phyloP scores from a whole-genome alignment of 352 stramenopile genomes.

The Phytophthora syringae region DNA sequence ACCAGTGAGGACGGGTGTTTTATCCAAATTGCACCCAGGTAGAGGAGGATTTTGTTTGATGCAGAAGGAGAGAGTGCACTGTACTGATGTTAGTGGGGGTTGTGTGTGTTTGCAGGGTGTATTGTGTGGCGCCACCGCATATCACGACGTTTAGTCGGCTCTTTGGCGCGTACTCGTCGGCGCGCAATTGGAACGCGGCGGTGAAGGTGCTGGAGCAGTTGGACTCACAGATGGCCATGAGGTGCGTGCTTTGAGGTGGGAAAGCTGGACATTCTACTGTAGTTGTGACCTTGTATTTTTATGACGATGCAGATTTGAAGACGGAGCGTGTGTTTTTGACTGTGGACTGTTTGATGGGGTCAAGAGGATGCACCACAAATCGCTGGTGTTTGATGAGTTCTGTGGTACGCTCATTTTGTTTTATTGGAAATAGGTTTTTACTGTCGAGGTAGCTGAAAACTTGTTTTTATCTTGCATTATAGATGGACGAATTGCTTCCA shows the following conservation, averaged over 20 bases:
- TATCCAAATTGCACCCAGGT: slow-evolving; percentile 81
- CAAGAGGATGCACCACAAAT: slow-evolving; percentile 82
- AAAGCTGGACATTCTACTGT: slow-evolving; percentile 1
- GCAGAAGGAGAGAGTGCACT: not conserved
- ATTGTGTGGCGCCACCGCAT: slow-evolving; percentile 79
- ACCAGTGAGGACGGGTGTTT: slow-evolving; percentile 85
- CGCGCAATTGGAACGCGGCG: slow-evolving; percentile 71
- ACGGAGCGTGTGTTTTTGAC: slow-evolving; percentile 85
- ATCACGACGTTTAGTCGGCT: slow-evolving; percentile 81
- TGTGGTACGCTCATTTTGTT: slow-evolving; percentile 55
- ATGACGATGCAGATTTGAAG: slow-evolving; percentile 61
- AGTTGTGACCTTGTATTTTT: too few species aligned
- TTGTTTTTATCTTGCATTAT: not conserved
- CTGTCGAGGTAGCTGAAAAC: not conserved
- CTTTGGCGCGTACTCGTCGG: slow-evolving; percentile 67
- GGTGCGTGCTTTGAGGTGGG: slow-evolving; percentile 36
- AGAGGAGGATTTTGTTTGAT: not conserved
- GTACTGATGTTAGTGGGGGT: slow-evolving; percentile 3
- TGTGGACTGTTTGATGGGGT: slow-evolving; percentile 87
- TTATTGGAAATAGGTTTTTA: too few species aligned
- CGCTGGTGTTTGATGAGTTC: slow-evolving; percentile 86
- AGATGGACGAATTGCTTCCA: slow-evolving; percentile 86
- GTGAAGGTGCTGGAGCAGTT: slow-evolving; percentile 79
- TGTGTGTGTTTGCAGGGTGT: slow-evolving; percentile 53
- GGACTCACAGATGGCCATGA: slow-evolving; percentile 66